phyloP scores from a whole-genome alignment of 2,329 filamentous ascomycete genomes.

The Huntiella decipiens region DNA sequence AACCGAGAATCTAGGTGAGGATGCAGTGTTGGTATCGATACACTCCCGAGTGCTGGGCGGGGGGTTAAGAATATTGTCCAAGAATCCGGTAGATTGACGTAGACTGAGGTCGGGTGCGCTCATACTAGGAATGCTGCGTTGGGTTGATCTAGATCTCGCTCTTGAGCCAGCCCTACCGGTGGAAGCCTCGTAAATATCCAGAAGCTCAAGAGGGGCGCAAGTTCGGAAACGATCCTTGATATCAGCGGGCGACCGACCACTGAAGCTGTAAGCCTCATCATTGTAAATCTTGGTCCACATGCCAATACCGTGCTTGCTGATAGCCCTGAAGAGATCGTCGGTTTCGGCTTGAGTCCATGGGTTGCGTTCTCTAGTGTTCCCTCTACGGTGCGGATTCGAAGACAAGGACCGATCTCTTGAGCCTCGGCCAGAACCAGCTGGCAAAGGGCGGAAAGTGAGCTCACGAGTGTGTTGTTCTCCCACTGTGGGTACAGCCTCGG shows the following conservation, averaged over 20 bases:
- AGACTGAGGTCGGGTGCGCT: not conserved
- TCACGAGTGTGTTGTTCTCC: not conserved
- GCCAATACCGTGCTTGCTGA: slow-evolving; percentile 42
- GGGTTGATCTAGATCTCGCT: not conserved
- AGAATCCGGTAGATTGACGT: not conserved
- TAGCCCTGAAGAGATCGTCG: slow-evolving; percentile 39
- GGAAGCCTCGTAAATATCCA: not conserved
- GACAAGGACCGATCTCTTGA: not conserved
- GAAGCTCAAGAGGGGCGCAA: slow-evolving; percentile 43
- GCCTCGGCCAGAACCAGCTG: not conserved
- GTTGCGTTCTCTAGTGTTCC: slow-evolving; percentile 34
- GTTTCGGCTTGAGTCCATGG: slow-evolving; percentile 50
- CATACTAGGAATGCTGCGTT: not conserved
- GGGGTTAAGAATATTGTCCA: slow-evolving; percentile 8
- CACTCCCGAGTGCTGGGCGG: not conserved
- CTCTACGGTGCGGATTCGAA: slow-evolving; percentile 23
- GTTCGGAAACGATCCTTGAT: slow-evolving; percentile 48
- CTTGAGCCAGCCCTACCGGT: not conserved
- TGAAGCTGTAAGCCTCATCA: slow-evolving; percentile 40
- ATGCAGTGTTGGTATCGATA: not conserved
- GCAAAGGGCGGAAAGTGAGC: not conserved
- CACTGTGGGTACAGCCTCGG: not conserved
- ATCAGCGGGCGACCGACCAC: slow-evolving; percentile 40
- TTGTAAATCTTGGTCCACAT: slow-evolving; percentile 47
- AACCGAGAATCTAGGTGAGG: not conserved